Evolutionary conservation across 1,284 basidiomycete genomes (phyloP).

Genomic region (Flammula alnicola): DNA sequence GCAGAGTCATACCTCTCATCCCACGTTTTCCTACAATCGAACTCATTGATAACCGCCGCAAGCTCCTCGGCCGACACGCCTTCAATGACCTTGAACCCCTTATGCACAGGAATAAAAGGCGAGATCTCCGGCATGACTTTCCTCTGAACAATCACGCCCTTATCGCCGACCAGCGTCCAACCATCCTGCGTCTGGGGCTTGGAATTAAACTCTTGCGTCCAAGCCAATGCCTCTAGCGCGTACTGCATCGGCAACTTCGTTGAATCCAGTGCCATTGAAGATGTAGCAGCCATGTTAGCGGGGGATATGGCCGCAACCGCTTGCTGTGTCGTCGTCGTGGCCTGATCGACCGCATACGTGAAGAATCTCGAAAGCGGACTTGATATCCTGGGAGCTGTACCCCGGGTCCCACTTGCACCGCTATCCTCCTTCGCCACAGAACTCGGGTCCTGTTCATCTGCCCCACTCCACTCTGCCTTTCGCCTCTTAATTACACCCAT

Average conservation of each 20-base stretch:
- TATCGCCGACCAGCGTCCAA: constrained; percentile 85
- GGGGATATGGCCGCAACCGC: constrained; percentile 76
- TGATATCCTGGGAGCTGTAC: constrained; percentile 63
- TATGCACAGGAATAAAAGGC: constrained; percentile 82
- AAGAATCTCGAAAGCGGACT: constrained; percentile 77
- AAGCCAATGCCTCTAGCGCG: constrained; percentile 79
- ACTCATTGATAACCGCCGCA: constrained; percentile 71
- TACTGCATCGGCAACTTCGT: constrained; percentile 74
- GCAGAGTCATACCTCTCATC: constrained; percentile 82
- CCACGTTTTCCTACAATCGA: constrained; percentile 80
- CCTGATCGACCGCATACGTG: constrained; percentile 75
- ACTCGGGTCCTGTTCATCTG: constrained; percentile 28
- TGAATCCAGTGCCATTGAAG: constrained; percentile 47
- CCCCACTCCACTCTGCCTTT: constrained; percentile 66
- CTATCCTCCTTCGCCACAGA: constrained; percentile 20
- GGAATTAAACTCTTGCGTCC: constrained; percentile 75
- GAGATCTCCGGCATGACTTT: constrained; percentile 82
- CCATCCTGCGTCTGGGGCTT: constrained; percentile 59
- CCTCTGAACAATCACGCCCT: constrained; percentile 80
- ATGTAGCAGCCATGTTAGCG: constrained; percentile 45
- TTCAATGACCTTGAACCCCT: constrained; percentile 91
- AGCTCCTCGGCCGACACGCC: constrained; percentile 95
- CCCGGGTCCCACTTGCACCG: constrained; percentile 37
- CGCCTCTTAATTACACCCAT: constrained; percentile 72
- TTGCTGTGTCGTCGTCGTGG: constrained; percentile 70